Evolutionary conservation across 106 monocot genomes (phyloP), one percentile per base, ranked within the genome.

Genomic region (Alisma plantagoaquatica): DNA sequence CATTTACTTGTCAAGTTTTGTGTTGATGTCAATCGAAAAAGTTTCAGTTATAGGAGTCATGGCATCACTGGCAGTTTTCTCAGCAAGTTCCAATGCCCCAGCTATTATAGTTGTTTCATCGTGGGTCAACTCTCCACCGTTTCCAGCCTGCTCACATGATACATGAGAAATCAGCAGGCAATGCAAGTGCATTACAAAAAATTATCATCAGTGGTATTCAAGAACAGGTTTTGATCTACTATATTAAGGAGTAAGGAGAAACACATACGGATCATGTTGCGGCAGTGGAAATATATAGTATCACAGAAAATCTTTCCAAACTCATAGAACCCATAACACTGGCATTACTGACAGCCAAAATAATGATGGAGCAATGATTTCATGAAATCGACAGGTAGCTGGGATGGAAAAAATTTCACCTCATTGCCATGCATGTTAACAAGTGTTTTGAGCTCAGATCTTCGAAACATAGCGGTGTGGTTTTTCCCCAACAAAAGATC

Each of bases 61-160:
- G 58, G 85, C 70, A 90, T 98, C 90, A 47, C 51, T 74, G 35
- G 79, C 90, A 22, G 43, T 90, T 60, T 98, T 98, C 30, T 71
- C 70, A 19, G 69, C 70, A 31, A 98, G 89, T 48, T 86, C 98
- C 29, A 98, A 85, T 43, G 98, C 98, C 59, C 98, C 98, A 46
- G 89, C 82, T 60, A 98, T 98, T 24, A 98, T 98, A 18, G 98
- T 98, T 55, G 98, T 98, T 60, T 98, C 98, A 67, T 98, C 98
- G 75, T 90, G 90, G 7, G 98, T 98, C 43, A 98, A 70, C 57
- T 98, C 98, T 45, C 98, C 98, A 51, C 98, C 98, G 73, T 90
- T 98, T 24, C 98, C 98, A 63, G 98, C 98, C 98, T 96, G 77
- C 55, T 47, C 6, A 59, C 6, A 70, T 6, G 14, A 38, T 6